Conservation (phyloP, 108 stramenopile genomes). For the Schizochytrium sp. region DNA sequence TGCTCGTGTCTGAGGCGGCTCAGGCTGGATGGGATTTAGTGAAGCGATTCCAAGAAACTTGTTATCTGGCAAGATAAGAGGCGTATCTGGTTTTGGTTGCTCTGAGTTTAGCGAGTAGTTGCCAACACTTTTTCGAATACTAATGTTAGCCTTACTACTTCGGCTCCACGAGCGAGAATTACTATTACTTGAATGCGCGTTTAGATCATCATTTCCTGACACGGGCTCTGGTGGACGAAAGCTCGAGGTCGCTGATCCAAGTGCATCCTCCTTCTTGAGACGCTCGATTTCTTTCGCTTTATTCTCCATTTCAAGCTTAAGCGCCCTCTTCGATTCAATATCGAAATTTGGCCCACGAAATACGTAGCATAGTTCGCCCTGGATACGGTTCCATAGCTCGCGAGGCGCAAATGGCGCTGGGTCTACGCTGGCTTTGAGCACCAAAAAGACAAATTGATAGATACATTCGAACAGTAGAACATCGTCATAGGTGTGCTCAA, state of each 20-base stretch:
- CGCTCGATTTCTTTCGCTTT: not conserved
- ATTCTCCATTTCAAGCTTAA: not conserved
- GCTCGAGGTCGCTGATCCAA: not conserved
- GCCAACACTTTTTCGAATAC: too few relatives aligned
- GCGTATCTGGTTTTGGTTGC: too few relatives aligned
- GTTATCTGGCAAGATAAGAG: too few relatives aligned
- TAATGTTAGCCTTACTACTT: too few relatives aligned
- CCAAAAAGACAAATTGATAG: conserved; percentile 13
- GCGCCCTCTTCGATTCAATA: conserved; percentile 32
- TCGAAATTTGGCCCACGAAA: conserved; percentile 49
- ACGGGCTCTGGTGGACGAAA: too few relatives aligned
- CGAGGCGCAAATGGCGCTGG: conserved; percentile 1
- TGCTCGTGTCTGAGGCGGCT: not conserved
- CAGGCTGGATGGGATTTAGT: too few relatives aligned
- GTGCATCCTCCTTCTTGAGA: conserved; percentile 23
- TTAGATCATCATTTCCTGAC: too few relatives aligned
- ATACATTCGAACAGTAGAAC: conserved; percentile 49
- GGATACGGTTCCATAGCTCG: not conserved
- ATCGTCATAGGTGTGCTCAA: conserved; percentile 34
- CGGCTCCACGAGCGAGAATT: too few relatives aligned
- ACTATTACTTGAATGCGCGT: too few relatives aligned
- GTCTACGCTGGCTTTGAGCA: conserved; percentile 7
- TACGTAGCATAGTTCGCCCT: conserved; percentile 49
- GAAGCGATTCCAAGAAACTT: too few relatives aligned
- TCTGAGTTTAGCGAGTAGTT: too few relatives aligned